Evolutionary conservation across 2,329 filamentous ascomycete species (phyloP).

Genomic region (Apiospora rasikravindrae): DNA sequence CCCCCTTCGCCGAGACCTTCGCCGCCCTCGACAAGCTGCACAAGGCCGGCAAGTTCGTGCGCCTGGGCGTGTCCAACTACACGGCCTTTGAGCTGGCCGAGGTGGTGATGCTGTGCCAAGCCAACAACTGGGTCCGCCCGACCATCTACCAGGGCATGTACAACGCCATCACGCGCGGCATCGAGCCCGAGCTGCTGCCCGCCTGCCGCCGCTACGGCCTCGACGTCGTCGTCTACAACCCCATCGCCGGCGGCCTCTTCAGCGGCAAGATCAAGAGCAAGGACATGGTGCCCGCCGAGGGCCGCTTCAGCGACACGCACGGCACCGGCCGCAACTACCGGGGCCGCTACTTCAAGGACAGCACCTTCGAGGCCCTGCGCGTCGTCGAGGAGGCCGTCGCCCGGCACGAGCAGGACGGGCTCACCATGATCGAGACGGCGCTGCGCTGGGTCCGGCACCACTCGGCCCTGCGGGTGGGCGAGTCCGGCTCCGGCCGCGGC

Average conservation of each 20-base stretch:
- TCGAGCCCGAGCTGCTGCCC: constrained; percentile 76
- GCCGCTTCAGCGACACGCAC: constrained; percentile 69
- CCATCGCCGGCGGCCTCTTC: constrained; percentile 80
- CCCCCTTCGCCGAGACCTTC: constrained; percentile 81
- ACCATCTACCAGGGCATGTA: constrained; percentile 91
- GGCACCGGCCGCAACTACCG: constrained; percentile 63
- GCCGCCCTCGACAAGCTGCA: constrained; percentile 80
- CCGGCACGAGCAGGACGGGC: constrained; percentile 57
- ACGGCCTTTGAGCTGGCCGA: constrained; percentile 89
- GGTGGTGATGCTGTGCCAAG: constrained; percentile 77
- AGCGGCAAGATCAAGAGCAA: constrained; percentile 77
- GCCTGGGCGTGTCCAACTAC: constrained; percentile 82
- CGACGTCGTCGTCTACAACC: constrained; percentile 83
- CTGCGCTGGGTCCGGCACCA: constrained; percentile 78
- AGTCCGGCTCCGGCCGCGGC: constrained; percentile 48
- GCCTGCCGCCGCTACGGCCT: constrained; percentile 78
- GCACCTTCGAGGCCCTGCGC: constrained; percentile 65
- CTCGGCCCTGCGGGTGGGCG: constrained; percentile 51
- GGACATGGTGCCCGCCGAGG: constrained; percentile 66
- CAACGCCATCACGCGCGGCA: constrained; percentile 76
- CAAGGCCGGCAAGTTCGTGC: constrained; percentile 84
- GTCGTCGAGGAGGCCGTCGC: constrained; percentile 70
- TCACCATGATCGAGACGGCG: constrained; percentile 75
- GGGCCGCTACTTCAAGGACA: constrained; percentile 73
- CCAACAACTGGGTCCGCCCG: constrained; percentile 81